Conservation (phyloP, 139 green algal genomes). For the Limnomonas spitsbergensis region DNA sequence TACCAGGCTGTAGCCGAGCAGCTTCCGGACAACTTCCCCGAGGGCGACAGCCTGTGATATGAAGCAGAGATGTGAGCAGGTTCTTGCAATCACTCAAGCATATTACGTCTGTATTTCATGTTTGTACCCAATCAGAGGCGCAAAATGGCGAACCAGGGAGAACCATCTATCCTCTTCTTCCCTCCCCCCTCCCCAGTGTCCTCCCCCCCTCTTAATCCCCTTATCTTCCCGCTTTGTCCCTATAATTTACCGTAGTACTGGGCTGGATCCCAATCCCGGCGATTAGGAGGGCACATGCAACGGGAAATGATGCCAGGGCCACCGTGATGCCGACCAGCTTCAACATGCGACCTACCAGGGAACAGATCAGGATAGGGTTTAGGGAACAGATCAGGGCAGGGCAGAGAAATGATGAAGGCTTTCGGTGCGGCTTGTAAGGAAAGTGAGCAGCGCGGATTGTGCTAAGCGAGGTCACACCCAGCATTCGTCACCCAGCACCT, state of each 20-base stretch:
- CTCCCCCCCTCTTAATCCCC: neutral
- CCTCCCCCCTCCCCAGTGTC: neutral
- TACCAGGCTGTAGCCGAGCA: constrained; percentile 60
- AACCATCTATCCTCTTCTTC: neutral
- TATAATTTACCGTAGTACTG: constrained; percentile 3
- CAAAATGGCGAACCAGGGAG: too few species aligned
- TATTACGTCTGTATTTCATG: too few species aligned
- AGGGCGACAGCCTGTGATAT: constrained; percentile 28
- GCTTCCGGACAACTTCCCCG: constrained; percentile 62
- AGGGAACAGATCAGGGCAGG: too few species aligned
- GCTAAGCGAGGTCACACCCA: too few species aligned
- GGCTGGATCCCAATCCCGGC: constrained; percentile 29
- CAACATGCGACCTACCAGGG: constrained; percentile 46
- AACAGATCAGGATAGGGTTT: too few species aligned
- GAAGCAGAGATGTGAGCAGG: neutral
- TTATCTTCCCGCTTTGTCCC: neutral
- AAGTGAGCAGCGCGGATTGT: too few species aligned
- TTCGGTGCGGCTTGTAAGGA: too few species aligned
- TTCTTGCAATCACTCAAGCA: too few species aligned
- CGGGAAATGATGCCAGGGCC: constrained; percentile 23
- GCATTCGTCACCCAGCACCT: too few species aligned
- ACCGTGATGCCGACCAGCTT: constrained; percentile 18
- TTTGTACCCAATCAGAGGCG: too few species aligned
- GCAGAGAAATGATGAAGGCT: too few species aligned
- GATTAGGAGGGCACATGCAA: constrained; percentile 28